Conservation (phyloP, 208 protist species). For the Tritrichomonas foetus region DNA sequence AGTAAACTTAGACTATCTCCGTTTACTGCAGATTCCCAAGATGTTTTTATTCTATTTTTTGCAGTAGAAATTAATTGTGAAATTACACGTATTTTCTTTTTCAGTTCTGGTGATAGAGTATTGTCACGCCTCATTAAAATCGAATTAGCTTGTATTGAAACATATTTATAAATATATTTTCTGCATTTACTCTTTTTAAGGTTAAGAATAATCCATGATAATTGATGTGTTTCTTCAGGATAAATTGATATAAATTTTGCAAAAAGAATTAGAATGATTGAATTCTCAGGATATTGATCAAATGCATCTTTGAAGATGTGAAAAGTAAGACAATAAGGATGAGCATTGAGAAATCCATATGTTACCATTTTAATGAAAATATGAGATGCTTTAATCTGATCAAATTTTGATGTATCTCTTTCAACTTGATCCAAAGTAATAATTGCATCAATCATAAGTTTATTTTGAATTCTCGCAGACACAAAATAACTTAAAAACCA, state of each 20-base stretch:
- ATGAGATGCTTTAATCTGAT: background rate
- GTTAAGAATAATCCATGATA: background rate
- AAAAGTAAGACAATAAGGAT: background rate
- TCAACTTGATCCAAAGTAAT: background rate
- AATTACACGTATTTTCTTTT: background rate
- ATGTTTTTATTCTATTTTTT: background rate
- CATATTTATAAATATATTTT: too few species aligned
- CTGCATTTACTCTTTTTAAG: background rate
- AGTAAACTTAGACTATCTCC: background rate
- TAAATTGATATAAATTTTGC: background rate
- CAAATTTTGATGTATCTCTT: background rate
- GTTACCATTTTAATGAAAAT: too few species aligned
- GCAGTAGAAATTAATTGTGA: background rate
- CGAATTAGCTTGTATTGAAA: background rate
- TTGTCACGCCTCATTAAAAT: background rate
- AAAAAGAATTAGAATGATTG: background rate
- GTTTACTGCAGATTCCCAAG: background rate
- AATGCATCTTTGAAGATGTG: background rate
- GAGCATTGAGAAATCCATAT: background rate
- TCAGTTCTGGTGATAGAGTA: background rate
- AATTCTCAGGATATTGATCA: background rate
- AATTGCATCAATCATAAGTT: background rate
- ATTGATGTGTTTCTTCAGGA: background rate
- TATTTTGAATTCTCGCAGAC: background rate
- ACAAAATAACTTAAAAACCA: background rate